Conservation (phyloP, 495 filamentous ascomycete genomes). For the Penicillium pancosmium region DNA sequence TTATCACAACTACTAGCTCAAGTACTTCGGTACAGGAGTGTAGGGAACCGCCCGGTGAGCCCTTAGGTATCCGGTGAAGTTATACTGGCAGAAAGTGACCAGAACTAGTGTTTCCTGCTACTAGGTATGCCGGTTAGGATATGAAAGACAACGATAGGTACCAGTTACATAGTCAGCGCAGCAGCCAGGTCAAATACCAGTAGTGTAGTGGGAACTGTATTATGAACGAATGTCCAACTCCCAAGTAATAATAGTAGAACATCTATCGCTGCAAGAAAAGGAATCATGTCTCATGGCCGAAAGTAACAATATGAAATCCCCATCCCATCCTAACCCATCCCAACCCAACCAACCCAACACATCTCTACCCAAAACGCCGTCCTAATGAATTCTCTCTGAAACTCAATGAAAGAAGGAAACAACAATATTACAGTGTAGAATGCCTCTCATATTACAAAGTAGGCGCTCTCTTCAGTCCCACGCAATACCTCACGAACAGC, state of each 20-base stretch:
- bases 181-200: no score
- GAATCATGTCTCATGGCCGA: constrained; percentile 25
- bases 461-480: constrained; percentile 56
- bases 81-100: no score
- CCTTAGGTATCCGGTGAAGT: no score
- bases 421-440: constrained; percentile 16
- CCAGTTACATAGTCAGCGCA: no score
- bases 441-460: constrained; percentile 40
- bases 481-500: constrained; percentile 76
- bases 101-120: no score
- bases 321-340: constrained; percentile 8
- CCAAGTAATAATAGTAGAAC: constrained; percentile 6
- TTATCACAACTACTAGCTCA: no score
- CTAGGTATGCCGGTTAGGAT: no score
- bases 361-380: constrained; percentile 17
- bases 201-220: no score
- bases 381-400: constrained; percentile 4
- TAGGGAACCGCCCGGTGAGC: no score
- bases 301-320: constrained; percentile 11
- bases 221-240: neutral
- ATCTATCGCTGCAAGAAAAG: constrained; percentile 11
- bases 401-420: constrained; percentile 13
- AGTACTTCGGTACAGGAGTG: no score
- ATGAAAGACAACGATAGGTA: no score
- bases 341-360: constrained; percentile 3